Conservation (phyloP, 306 rosid species). For the Begonia fuchsioides region DNA sequence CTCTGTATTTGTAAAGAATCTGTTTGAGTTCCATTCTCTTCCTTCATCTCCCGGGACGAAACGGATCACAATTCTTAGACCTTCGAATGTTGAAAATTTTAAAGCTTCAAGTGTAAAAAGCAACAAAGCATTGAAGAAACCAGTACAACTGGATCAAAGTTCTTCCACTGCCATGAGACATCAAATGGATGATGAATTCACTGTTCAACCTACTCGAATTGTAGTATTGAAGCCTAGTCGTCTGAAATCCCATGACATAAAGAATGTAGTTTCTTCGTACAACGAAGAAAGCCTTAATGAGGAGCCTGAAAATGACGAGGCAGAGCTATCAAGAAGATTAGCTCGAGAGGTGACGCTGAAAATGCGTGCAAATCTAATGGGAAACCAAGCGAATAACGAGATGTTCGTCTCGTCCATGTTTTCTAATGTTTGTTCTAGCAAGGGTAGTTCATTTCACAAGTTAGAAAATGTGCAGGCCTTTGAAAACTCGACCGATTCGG, state of each 20-base stretch:
- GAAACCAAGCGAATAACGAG: slow-evolving; percentile 41
- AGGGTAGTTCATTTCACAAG: slow-evolving; percentile 35
- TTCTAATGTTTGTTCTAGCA: slow-evolving; percentile 63
- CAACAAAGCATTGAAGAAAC: slow-evolving; percentile 28
- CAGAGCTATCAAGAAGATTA: slow-evolving; percentile 29
- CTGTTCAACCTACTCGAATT: slow-evolving; percentile 64
- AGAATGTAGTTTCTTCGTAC: slow-evolving; percentile 38
- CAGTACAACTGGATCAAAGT: slow-evolving; percentile 23
- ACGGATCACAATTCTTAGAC: slow-evolving; percentile 67
- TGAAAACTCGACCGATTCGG: slow-evolving; percentile 62
- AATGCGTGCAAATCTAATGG: slow-evolving; percentile 3
- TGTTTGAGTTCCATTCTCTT: slow-evolving; percentile 34
- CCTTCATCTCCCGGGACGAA: slow-evolving; percentile 40
- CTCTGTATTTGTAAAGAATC: slow-evolving; percentile 34
- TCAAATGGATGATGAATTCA: slow-evolving; percentile 32
- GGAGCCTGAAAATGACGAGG: slow-evolving; percentile 35
- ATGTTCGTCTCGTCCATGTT: slow-evolving; percentile 42
- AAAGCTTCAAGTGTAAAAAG: slow-evolving; percentile 26
- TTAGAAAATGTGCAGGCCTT: slow-evolving; percentile 46
- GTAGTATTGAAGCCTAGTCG: slow-evolving; percentile 82
- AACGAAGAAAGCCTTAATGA: too few species aligned
- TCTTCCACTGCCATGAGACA: slow-evolving; percentile 18
- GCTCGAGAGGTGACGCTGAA: slow-evolving; percentile 32
- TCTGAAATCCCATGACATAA: slow-evolving; percentile 37
- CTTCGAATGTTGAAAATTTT: slow-evolving; percentile 41